Base-by-base conservation (phyloP, 192 early-diverging fungal genomes). In the Umbelopsis sp. region DNA sequence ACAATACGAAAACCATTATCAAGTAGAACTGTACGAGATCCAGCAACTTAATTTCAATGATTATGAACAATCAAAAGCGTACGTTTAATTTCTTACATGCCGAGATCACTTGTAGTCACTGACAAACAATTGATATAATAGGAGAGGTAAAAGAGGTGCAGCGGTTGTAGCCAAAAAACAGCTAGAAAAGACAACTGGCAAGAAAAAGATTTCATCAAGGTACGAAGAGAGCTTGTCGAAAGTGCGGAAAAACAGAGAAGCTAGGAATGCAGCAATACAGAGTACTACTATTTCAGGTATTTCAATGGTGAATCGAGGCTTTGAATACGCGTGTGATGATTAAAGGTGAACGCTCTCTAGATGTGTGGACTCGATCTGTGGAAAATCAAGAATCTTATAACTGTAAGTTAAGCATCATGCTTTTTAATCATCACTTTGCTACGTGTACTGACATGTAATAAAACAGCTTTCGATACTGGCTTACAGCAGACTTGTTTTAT, bases 401-500 rank as follows among this genome's bases (percentile, higher is more conserved):
- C 20, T 75, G 52, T 62, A 32, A 10, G 51, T 43, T 50, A 8
- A 49, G 12, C 11, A 51, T 8, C 26, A 41, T 24, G 24, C n/a
- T 10, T 21, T 21, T 0, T 20, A 17, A 16, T 66, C 29, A 65
- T 49, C 44, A 73, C 62, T 26, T 70, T 11, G 45, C 51, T 65
- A 32, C 12, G 4, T 73, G 16, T 69, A 0, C 66, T 80, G 3
- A 68, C 53, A 2, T 49, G 38, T 41, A 56, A 53, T 32, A 25
- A 69, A 47, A 59, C 44, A 70, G 76, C 74, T 49, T 59, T 67
- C 26, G 49, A 72, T 52, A 71, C 66, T 22, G 80, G 79, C 71
- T 26, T 74, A 6, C 79, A 68, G 6, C 80, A 82, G 21, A 83
- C 77, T 0, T 93, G 91, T 72, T 90, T 90, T 71, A 87, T 93